phyloP scores from a whole-genome alignment of 768 basidiomycete genomes.

The Coprinellus micaceus region DNA sequence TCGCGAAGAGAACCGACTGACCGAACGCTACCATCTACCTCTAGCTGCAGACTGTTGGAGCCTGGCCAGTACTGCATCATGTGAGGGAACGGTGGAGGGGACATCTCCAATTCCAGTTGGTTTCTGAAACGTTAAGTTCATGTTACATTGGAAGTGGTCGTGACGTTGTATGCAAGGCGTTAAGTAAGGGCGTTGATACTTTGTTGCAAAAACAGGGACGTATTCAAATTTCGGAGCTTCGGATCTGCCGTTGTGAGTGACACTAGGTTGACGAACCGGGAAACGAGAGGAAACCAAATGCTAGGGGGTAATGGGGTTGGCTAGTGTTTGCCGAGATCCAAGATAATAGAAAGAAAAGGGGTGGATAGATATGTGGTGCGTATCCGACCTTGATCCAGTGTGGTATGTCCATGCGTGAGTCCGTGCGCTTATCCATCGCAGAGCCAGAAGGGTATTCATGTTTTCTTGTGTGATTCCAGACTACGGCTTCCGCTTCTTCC shows the following conservation, averaged over 20 bases:
- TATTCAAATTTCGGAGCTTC: too few relatives aligned
- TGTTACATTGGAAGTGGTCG: background rate
- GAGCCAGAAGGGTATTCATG: too few relatives aligned
- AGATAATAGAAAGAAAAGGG: background rate
- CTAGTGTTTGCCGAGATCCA: background rate
- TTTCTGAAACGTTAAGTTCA: background rate
- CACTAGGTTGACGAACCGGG: too few relatives aligned
- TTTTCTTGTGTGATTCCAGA: too few relatives aligned
- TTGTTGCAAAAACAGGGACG: too few relatives aligned
- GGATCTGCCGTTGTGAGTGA: too few relatives aligned
- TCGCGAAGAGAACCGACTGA: background rate
- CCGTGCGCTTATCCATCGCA: too few relatives aligned
- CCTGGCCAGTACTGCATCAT: background rate
- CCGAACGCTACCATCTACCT: background rate
- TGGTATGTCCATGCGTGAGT: too few relatives aligned
- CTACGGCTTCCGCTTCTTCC: background rate
- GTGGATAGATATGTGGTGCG: too few relatives aligned
- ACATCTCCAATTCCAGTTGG: background rate
- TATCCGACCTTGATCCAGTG: too few relatives aligned
- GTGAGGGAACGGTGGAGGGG: background rate
- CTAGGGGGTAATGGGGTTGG: background rate
- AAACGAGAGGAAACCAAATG: background rate
- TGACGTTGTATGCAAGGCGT: too few relatives aligned
- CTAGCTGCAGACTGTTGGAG: background rate
- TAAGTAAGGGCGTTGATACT: too few relatives aligned